Conservation (phyloP, 768 basidiomycete genomes). For the Serendipita sp. region DNA sequence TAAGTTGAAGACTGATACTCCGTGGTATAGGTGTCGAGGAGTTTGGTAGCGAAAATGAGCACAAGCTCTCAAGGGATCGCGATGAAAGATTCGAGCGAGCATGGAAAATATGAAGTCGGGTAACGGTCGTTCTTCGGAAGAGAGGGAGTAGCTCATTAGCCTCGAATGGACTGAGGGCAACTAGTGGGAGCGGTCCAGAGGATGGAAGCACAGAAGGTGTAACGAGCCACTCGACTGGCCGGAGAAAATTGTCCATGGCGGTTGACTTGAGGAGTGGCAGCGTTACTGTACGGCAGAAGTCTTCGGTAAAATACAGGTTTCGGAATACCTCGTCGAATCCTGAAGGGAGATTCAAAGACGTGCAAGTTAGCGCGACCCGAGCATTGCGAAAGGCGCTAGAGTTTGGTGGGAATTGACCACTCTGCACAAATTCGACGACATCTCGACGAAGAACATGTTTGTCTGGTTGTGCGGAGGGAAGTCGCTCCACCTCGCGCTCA, state of each 20-base stretch:
- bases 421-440: conserved; percentile 19
- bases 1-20: conserved; percentile 18
- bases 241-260: conserved; percentile 21
- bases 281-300: conserved; percentile 22
- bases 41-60: conserved; percentile 20
- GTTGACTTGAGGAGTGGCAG: conserved; percentile 5
- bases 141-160: conserved; percentile 24
- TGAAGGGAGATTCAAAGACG: conserved; percentile 10
- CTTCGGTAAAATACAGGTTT: conserved; percentile 23
- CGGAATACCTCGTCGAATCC: conserved; percentile 8
- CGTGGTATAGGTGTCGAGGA: not conserved
- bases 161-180: conserved; percentile 29
- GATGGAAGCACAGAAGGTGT: conserved; percentile 9
- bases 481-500: conserved; percentile 11
- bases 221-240: conserved; percentile 31
- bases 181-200: conserved; percentile 15
- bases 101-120: conserved; percentile 29
- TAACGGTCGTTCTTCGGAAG: conserved; percentile 21
- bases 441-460: conserved; percentile 3
- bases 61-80: conserved; percentile 24
- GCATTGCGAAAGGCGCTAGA: not conserved
- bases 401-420: not conserved
- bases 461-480: not conserved
- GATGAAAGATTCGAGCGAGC: conserved; percentile 23
- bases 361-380: conserved; percentile 14